Conservation (phyloP, 352 stramenopile species). For the Blastocystis sp. region DNA sequence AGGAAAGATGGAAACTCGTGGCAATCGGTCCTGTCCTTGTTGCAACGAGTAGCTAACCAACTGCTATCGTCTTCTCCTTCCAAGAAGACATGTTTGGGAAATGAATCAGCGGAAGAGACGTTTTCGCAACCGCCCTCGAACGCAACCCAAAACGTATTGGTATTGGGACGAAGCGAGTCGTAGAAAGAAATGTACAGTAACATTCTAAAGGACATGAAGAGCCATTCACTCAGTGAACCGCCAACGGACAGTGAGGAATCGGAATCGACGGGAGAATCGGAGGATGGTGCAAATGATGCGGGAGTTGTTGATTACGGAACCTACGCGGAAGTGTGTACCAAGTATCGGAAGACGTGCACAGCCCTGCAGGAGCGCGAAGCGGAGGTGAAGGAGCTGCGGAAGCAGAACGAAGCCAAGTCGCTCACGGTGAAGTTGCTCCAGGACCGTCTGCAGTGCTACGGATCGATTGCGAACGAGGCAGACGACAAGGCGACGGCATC, state of each 20-base stretch:
- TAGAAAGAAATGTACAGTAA: not conserved
- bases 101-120: too few relatives aligned
- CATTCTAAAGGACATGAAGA: slow-evolving; percentile 10
- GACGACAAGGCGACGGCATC: not conserved
- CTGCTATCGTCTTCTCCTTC: too few relatives aligned
- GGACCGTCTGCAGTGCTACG: slow-evolving; percentile 4
- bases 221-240: not conserved
- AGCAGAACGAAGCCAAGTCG: slow-evolving; percentile 37
- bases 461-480: not conserved
- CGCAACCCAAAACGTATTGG: too few relatives aligned
- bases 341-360: slow-evolving; percentile 30
- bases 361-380: slow-evolving; percentile 28
- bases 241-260: not conserved
- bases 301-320: slow-evolving; percentile 38
- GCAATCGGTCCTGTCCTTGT: too few relatives aligned
- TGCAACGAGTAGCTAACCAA: too few relatives aligned
- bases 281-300: not conserved
- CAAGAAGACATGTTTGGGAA: too few relatives aligned
- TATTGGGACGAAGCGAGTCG: too few relatives aligned
- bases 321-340: slow-evolving; percentile 11
- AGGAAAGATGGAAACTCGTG: too few relatives aligned
- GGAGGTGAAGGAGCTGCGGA: slow-evolving; percentile 9
- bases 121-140: too few relatives aligned
- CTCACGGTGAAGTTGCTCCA: slow-evolving; percentile 33
- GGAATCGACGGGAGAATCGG: not conserved